Evolutionary conservation across 345 rosid genomes (phyloP), one percentile per base, ranked within the genome.

Genomic region (Corymbia maculata): DNA sequence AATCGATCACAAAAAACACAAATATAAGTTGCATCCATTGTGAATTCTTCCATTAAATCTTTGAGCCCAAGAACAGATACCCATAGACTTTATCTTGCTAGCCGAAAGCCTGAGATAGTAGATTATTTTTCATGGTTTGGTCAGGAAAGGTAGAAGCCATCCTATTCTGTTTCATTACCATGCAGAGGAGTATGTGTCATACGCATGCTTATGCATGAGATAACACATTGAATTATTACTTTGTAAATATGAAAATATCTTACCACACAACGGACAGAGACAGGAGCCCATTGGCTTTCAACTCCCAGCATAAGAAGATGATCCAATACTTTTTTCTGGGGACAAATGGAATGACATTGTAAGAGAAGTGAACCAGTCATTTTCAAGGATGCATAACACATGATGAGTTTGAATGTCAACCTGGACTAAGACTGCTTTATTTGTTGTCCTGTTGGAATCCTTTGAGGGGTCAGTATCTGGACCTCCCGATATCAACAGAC

Each of bases 261-360:
- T 94, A 98, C 99, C 88, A 90, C 93, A 91, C 98, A 96, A 52
- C 99, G 99, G 70, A 96, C 92, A 90, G 97, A 91, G 90, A 97
- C 91, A 87, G 99, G 98, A 61, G 98, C 96, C 99, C 99, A 98
- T 89, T 95, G 97, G 93, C 97, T 97, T 93, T 97, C 99, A 85
- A 97, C 94, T 87, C 98, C 98, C 94, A 98, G 91, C 94, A 96
- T 92, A 42, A 98, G 95, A 61, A 98, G 96, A 92, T 93, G 90
- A 88, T 97, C 99, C 90, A 98, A 91, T 86, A 96, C 90, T 85
- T 95, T 96, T 86, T 93, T 98, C 99, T 98, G 89, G 93, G 89
- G 64, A 85, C 80, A 53, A 88, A 90, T 42, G 36, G 86, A 89
- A 93, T 85, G 24, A 89, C 10, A 51, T 82, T 50, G 86, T 50